Conservation (phyloP, 331 rosid species). For the Stylosanthes scabra region DNA sequence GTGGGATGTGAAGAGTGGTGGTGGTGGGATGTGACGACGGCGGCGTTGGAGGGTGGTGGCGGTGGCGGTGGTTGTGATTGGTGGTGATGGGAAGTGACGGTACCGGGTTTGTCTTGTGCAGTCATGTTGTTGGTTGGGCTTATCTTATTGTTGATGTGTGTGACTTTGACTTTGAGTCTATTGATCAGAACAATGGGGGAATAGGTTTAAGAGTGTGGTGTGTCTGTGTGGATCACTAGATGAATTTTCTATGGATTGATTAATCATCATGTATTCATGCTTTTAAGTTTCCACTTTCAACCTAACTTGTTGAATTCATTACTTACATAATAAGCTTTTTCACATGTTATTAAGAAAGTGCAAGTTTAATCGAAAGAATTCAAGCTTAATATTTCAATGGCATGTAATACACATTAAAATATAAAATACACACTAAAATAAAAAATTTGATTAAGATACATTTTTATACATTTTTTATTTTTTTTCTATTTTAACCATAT, state of each 20-base stretch:
- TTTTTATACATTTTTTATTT: too few species aligned
- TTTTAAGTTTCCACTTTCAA: too few species aligned
- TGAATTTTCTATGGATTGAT: background rate
- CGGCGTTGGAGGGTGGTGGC: constrained; percentile 40
- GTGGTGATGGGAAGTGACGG: constrained; percentile 43
- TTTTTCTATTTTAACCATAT: too few species aligned
- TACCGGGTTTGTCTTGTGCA: constrained; percentile 56
- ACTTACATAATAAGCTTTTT: background rate
- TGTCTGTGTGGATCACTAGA: background rate
- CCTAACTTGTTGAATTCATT: too few species aligned
- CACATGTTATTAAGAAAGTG: too few species aligned
- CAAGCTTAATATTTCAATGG: too few species aligned
- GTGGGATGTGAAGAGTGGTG: constrained; percentile 36
- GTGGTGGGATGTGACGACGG: constrained; percentile 32
- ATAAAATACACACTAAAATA: too few species aligned
- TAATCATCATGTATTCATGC: background rate
- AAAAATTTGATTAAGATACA: too few species aligned
- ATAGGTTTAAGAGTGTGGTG: too few species aligned
- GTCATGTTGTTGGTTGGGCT: constrained; percentile 46
- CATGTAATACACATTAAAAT: too few species aligned
- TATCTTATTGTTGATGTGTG: background rate
- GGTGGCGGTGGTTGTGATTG: constrained; percentile 48
- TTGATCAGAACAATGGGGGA: background rate
- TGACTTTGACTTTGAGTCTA: background rate
- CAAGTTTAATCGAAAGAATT: too few species aligned